Percentiles rank a stretch among this genome's conserved stretches.
phyloP scores from a whole-genome alignment of 2,329 filamentous ascomycete genomes.

The Calonectria crousiana region DNA sequence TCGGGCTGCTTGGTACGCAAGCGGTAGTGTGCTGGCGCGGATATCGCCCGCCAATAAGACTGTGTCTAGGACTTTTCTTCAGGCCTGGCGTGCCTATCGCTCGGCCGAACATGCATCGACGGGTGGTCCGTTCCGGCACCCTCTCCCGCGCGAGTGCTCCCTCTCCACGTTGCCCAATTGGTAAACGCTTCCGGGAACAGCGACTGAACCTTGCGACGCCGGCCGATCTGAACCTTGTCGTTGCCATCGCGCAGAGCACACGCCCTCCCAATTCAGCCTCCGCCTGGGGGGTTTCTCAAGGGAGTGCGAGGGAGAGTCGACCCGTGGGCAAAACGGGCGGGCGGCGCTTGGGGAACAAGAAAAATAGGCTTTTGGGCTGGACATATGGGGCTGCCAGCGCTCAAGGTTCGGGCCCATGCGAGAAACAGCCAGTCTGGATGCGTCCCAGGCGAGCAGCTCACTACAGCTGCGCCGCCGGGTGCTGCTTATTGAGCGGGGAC shows the following conservation, averaged over 20 bases:
- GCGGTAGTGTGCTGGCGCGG: background rate
- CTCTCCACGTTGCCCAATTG: background rate
- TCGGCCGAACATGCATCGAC: background rate
- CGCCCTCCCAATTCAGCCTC: background rate
- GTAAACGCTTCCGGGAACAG: constrained; percentile 16
- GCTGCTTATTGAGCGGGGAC: constrained; percentile 14
- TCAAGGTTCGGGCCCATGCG: constrained; percentile 13
- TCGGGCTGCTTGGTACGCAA: background rate
- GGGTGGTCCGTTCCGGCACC: background rate
- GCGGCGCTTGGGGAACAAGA: background rate
- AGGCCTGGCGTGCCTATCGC: constrained; percentile 3
- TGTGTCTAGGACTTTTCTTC: background rate
- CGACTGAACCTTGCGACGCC: constrained; percentile 5
- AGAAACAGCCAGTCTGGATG: constrained; percentile 20
- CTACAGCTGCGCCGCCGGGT: constrained; percentile 6
- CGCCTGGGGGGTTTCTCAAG: background rate
- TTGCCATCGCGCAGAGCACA: background rate
- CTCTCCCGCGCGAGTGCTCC: background rate
- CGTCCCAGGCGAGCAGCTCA: background rate
- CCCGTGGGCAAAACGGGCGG: background rate
- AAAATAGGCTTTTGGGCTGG: constrained; percentile 19
- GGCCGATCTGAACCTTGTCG: constrained; percentile 1
- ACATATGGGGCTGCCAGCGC: background rate
- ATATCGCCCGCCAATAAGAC: constrained; percentile 7
- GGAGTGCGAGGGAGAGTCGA: background rate